phyloP scores from a whole-genome alignment of 345 rosid genomes.

The Lumnitzera littorea region DNA sequence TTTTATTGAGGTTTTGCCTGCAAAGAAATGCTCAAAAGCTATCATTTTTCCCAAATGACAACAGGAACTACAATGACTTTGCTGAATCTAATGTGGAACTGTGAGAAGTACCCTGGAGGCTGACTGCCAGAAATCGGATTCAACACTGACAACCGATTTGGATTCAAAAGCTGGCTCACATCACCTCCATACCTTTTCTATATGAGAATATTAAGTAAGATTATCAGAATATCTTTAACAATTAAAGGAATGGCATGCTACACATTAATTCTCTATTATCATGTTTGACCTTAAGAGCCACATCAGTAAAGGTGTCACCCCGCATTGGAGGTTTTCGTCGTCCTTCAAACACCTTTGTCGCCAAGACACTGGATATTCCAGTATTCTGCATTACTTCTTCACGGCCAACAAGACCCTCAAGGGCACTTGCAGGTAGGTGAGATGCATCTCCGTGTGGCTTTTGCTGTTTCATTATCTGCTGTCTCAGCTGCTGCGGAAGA shows the following conservation, averaged over 20 bases:
- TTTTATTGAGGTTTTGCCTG: too few relatives aligned
- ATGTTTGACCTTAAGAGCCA: conserved; percentile 34
- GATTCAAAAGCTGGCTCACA: conserved; percentile 39
- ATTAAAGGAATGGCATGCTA: conserved; percentile 1
- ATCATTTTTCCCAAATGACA: not conserved
- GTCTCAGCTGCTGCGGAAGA: conserved; percentile 17
- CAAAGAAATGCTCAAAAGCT: not conserved
- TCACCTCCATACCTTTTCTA: conserved; percentile 42
- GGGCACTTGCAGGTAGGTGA: conserved; percentile 22
- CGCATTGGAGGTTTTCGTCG: conserved; percentile 43
- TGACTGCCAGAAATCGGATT: conserved; percentile 38
- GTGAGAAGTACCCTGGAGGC: conserved; percentile 31
- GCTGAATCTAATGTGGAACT: conserved; percentile 2
- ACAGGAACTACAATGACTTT: not conserved
- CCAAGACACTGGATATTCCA: conserved; percentile 28
- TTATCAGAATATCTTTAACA: not conserved
- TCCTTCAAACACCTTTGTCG: conserved; percentile 46
- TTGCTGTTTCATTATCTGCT: too few relatives aligned
- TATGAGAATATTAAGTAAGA: not conserved
- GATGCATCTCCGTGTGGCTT: conserved; percentile 32
- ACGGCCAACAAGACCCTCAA: conserved; percentile 17
- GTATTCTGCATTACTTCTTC: conserved; percentile 34
- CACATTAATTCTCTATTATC: not conserved
- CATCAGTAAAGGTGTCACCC: conserved; percentile 39
- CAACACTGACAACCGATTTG: conserved; percentile 33